Percentiles rank a stretch among this genome's conserved stretches.
Evolutionary conservation across 2,329 filamentous ascomycete genomes (phyloP).

Genomic region (Fusarium sp.): DNA sequence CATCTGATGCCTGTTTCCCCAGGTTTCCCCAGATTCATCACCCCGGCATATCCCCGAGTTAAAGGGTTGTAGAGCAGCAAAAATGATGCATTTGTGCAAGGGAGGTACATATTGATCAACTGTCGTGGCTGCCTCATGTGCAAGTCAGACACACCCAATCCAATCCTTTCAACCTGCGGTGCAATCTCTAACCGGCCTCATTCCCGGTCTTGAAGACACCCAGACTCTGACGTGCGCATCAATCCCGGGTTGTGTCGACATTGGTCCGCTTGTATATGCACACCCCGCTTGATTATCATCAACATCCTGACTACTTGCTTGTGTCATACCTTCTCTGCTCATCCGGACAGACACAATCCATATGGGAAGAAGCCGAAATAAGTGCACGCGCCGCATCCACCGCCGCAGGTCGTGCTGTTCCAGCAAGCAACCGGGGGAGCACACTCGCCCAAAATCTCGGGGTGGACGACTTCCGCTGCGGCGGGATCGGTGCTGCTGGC

Average conservation of each 20-base stretch:
- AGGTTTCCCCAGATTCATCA: background rate
- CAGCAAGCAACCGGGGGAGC: constrained; percentile 17
- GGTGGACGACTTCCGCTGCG: background rate
- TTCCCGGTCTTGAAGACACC: constrained; percentile 1
- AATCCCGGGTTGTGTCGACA: background rate
- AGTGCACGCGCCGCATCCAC: constrained; percentile 23
- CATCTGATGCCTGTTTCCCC: background rate
- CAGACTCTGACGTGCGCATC: background rate
- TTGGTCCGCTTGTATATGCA: background rate
- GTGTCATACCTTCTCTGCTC: background rate
- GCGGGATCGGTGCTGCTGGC: constrained; percentile 6
- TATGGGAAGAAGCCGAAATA: constrained; percentile 25
- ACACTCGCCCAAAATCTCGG: constrained; percentile 15
- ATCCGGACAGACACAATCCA: constrained; percentile 20
- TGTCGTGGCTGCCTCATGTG: constrained; percentile 1
- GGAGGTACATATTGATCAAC: background rate
- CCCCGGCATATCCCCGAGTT: background rate
- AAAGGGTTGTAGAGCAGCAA: background rate
- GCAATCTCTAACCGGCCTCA: constrained; percentile 1
- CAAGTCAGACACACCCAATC: background rate
- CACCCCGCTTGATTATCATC: background rate
- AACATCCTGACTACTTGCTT: background rate
- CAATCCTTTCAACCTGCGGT: background rate
- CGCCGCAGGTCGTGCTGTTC: constrained; percentile 23
- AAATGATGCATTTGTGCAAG: constrained; percentile 7